Base-by-base conservation (phyloP, 495 filamentous ascomycete genomes). In the Xanthoparmelia taractica region DNA sequence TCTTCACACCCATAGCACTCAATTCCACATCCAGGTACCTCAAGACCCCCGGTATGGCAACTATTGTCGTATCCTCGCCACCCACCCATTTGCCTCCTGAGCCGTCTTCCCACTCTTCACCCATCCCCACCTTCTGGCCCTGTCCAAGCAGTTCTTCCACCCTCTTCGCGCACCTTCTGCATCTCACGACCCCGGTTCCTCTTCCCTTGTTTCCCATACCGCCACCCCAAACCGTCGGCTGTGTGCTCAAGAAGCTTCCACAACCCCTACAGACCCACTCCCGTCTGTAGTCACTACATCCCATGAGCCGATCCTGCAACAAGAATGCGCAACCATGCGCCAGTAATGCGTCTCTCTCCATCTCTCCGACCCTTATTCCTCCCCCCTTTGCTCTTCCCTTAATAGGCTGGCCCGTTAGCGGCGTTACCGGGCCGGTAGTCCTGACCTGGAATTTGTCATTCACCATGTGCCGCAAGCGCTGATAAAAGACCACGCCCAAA, bases 371-470 rank as follows among this genome's bases (percentile, higher is more conserved):
- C 78, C 94, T 89, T 70, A 98, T 96, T 84, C 94, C 94, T 74
- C 94, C 94, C 68, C 94, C 94, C 79, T 90, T 90, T 70, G 91
- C 91, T 70, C 93, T 81, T 63, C 94, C 94, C 79, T 98, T 96
- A 77, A 97, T 92, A 33, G 94, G 94, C 73, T 98, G 94, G 38
- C 95, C 94, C 11, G 93, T 97, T 31, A 96, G 81, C 29, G 84
- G 79, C 59, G 90, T 91, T 54, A 97, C 87, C 37, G 89, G 91
- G 40, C 94, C 94, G 0, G 94, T 98, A 4, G 94, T 97, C 72
- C 94, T 85, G 63, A 97, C 94, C 75, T 98, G 94, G 83, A 91
- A 98, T 75, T 98, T 98, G 74, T 98, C 94, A 80, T 96, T 96
- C 27, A 98, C 94, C 94, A 98, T 98, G 84, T 98, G 94, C 71